phyloP scores from a whole-genome alignment of 2,329 filamentous ascomycete species.

The Xylaria sp. region DNA sequence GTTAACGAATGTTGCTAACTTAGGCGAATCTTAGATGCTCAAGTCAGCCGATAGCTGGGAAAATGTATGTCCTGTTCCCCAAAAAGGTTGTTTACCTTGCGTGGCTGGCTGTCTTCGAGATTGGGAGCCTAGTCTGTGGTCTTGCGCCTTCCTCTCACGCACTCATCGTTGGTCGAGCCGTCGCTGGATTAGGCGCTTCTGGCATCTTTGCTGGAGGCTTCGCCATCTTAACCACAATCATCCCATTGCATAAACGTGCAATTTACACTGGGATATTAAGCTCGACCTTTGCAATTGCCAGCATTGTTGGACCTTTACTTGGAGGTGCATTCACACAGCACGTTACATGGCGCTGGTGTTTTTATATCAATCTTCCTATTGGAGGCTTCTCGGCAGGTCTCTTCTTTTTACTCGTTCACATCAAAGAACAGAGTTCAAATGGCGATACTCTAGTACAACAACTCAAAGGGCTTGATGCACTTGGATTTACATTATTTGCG shows the following conservation, averaged over 20 bases:
- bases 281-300: conserved; percentile 26
- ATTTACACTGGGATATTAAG: conserved; percentile 22
- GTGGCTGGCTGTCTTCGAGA: neutral
- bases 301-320: conserved; percentile 25
- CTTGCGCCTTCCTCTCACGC: neutral
- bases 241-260: conserved; percentile 20
- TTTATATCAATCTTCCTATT: conserved; percentile 32
- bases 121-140: neutral
- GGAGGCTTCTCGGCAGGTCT: conserved; percentile 14
- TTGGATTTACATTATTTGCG: neutral
- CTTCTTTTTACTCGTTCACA: neutral
- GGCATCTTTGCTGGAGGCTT: neutral
- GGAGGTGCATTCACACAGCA: conserved; percentile 28
- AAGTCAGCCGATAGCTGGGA: neutral
- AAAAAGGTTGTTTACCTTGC: neutral
- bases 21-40: neutral
- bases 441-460: neutral
- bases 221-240: neutral
- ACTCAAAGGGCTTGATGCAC: neutral
- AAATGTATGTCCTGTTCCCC: neutral
- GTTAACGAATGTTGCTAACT: no score
- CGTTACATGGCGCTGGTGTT: conserved; percentile 33
- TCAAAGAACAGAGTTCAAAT: neutral
- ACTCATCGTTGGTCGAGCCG: neutral
- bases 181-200: neutral